These are phyloP conservation scores for Phytophthora palmivora DNA, from an alignment of 352 stramenopile genomes.

Conservation along the genomic window DNA sequence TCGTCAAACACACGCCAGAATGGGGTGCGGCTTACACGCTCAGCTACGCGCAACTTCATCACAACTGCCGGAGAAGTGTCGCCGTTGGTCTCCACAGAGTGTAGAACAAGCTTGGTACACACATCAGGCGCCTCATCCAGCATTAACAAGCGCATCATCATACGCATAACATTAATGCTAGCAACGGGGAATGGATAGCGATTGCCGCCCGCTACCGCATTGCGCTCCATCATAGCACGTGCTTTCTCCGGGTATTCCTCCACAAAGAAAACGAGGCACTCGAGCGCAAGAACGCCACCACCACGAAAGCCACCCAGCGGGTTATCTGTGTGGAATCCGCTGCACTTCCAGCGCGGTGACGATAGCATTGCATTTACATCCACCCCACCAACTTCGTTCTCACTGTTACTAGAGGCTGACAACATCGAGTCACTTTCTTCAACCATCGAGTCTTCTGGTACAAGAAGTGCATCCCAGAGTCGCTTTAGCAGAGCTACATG, in stretches of 20 bases:
- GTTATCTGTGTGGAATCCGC: constrained; percentile 85
- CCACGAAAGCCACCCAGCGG: constrained; percentile 81
- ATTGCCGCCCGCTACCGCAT: constrained; percentile 73
- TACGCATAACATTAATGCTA: constrained; percentile 88
- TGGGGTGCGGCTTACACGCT: constrained; percentile 79
- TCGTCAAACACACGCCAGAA: constrained; percentile 88
- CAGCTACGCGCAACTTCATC: constrained; percentile 78
- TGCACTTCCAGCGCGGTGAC: constrained; percentile 70
- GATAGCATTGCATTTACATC: constrained; percentile 60
- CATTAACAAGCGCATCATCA: constrained; percentile 87
- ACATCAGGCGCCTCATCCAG: constrained; percentile 75
- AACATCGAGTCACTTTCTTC: constrained; percentile 30
- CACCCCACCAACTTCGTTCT: constrained; percentile 38
- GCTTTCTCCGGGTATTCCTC: constrained; percentile 85
- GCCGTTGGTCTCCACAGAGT: constrained; percentile 39
- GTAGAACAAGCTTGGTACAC: constrained; percentile 77
- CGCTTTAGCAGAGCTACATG: constrained; percentile 72
- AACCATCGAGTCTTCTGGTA: constrained; percentile 29
- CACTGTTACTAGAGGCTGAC: constrained; percentile 25
- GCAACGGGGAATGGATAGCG: constrained; percentile 87
- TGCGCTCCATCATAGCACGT: constrained; percentile 76
- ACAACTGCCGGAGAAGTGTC: constrained; percentile 52
- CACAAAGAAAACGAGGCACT: constrained; percentile 78
- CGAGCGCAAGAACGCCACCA: constrained; percentile 73
- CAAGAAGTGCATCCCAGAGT: constrained; percentile 72